Evolutionary conservation across 2,329 filamentous ascomycete species (phyloP), one percentile per base, ranked within the genome.

Genomic region (Epicoccum nigrum): DNA sequence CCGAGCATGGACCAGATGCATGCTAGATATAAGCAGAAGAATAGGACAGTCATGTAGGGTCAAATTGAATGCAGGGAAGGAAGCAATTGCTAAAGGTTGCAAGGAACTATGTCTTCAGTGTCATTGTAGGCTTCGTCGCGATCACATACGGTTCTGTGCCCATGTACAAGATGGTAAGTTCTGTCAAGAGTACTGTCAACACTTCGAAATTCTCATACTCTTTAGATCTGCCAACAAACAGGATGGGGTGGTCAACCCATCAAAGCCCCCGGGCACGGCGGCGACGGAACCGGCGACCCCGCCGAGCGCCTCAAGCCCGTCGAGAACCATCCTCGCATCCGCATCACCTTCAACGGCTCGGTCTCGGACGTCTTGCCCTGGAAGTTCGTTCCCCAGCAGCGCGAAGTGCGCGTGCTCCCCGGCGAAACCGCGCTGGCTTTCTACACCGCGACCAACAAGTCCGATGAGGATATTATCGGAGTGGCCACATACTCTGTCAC

Each of bases 401-500:
- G 93, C 51, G 94, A 99, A 79, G 94, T 99, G 44, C 86, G 91
- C 49, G 93, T 99, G 1, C 81, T 97, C 1, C 95, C 94, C 0
- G 95, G 95, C 58, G 94, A 99, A 80, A 99, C 94, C 2, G 94
- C 94, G 4, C 80, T 99, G 59, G 94, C 95, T 3, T 99, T 99
- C 74, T 99, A 97, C 77, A 99, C 91, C 6, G 94, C 94, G 11
- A 97, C 92, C 48, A 99, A 99, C 78, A 87, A 85, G 59, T 90
- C 89, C 54, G 84, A 90, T 58, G 85, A 89, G 59, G 95, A 99
- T 77, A 97, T 99, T 64, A 97, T 99, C 67, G 94, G 94, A 39
- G 92, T 99, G 34, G 94, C 94, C 9, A 99, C 94, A 7, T 99
- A 99, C 76, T 96, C 90, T 69, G 95, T 99, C 23, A 97, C 93